Percentiles rank a stretch among this genome's conserved stretches.
Conservation (phyloP, 345 rosid species). For the Brassica napus region Da-Ae NC_063434.1:27579501-27580000, state of each 20-base stretch:
- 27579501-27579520: not conserved
- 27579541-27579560: conserved; percentile 18
- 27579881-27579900: conserved; percentile 64
- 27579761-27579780: conserved; percentile 58
- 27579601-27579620: conserved; percentile 29
- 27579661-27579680: not conserved
- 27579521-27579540: conserved; percentile 20
- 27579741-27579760: conserved; percentile 50
- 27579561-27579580: not conserved
- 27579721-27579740: not conserved
- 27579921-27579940: not conserved
- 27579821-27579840: conserved; percentile 59
- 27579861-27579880: conserved; percentile 36
- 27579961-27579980: not conserved
- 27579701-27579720: not conserved
- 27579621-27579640: conserved; percentile 27
- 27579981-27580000: conserved; percentile 41
- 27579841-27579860: conserved; percentile 54
- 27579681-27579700: not conserved
- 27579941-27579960: not conserved
- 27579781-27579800: conserved; percentile 60
- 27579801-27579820: conserved; percentile 55
- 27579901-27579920: conserved; percentile 63
- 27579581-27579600: conserved; percentile 10
- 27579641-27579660: conserved; percentile 36